A percentile compares a stretch with the other conserved stretches of the same genome.
phyloP scores from a whole-genome alignment of 257 asterid genomes.

The Henckelia pumila region DNA sequence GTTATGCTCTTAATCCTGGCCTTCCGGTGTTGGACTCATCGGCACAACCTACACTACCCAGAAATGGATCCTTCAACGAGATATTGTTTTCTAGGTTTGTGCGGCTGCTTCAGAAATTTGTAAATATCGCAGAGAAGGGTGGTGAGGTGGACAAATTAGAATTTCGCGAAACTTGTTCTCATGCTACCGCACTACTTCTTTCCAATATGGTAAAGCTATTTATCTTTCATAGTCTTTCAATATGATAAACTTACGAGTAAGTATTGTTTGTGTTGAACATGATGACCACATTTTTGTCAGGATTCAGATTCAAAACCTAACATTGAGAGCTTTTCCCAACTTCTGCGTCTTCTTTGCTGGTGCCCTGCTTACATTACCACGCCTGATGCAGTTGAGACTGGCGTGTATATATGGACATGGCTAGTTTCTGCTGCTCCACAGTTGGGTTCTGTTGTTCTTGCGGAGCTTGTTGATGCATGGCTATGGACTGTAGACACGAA shows the following conservation, averaged over 20 bases:
- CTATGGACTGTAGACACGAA: constrained; percentile 96
- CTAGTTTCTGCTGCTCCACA: constrained; percentile 98
- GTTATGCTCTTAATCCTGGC: constrained; percentile 50
- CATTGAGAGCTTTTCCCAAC: constrained; percentile 87
- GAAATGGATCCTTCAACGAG: constrained; percentile 69
- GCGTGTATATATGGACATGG: constrained; percentile 98
- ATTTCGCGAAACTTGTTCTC: constrained; percentile 91
- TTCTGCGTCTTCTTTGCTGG: constrained; percentile 99
- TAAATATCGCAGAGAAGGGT: constrained; percentile 83
- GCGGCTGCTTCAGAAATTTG: constrained; percentile 80
- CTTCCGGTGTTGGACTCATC: constrained; percentile 43
- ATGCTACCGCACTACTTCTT: constrained; percentile 97
- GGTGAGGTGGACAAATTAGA: constrained; percentile 79
- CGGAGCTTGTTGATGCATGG: constrained; percentile 99
- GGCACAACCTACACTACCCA: constrained; percentile 47
- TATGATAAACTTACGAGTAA: constrained; percentile 1
- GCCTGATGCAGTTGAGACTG: constrained; percentile 93
- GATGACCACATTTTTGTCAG: constrained; percentile 44
- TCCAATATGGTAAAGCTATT: constrained; percentile 61
- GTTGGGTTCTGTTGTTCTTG: constrained; percentile 90
- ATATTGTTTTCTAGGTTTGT: constrained; percentile 71
- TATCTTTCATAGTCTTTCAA: constrained; percentile 22
- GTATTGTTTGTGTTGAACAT: constrained; percentile 20
- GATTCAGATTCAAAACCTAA: constrained; percentile 70
- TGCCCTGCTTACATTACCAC: constrained; percentile 98